Evolutionary conservation across 345 rosid genomes (phyloP).

Genomic region (Pseudoturritis turrita): DNA sequence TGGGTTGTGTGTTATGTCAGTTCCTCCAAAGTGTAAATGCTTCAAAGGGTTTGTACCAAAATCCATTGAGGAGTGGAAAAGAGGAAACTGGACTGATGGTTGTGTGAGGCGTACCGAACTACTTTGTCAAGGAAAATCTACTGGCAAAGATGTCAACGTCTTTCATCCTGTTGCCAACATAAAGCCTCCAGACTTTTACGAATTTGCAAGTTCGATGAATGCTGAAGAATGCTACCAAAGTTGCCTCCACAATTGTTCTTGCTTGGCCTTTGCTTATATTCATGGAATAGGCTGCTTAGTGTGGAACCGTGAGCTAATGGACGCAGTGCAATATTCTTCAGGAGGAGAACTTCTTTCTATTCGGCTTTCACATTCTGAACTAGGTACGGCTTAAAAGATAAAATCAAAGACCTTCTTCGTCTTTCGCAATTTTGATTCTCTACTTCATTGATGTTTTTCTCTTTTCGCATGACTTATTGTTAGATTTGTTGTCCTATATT

Average conservation of each 20-base stretch:
- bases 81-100: slow-evolving; percentile 16
- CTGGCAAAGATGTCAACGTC: neutral
- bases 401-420: too few species aligned
- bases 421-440: too few species aligned
- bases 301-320: slow-evolving; percentile 3
- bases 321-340: neutral
- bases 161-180: neutral
- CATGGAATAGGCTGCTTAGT: slow-evolving; percentile 5
- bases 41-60: slow-evolving; percentile 14
- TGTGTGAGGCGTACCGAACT: slow-evolving; percentile 5
- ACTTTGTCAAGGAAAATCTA: neutral
- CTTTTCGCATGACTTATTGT: neutral
- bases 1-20: slow-evolving; percentile 4
- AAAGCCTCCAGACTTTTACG: slow-evolving; percentile 12
- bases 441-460: too few species aligned
- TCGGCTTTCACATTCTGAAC: slow-evolving; percentile 12
- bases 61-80: neutral
- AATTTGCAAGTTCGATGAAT: neutral
- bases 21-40: slow-evolving; percentile 4
- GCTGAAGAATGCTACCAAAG: neutral
- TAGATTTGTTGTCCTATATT: neutral
- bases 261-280: slow-evolving; percentile 1
- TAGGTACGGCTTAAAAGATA: neutral
- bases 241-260: slow-evolving; percentile 19
- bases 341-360: neutral